Conservation (phyloP, 1,139 yeast species). For the Taiozyma onychis region DNA sequence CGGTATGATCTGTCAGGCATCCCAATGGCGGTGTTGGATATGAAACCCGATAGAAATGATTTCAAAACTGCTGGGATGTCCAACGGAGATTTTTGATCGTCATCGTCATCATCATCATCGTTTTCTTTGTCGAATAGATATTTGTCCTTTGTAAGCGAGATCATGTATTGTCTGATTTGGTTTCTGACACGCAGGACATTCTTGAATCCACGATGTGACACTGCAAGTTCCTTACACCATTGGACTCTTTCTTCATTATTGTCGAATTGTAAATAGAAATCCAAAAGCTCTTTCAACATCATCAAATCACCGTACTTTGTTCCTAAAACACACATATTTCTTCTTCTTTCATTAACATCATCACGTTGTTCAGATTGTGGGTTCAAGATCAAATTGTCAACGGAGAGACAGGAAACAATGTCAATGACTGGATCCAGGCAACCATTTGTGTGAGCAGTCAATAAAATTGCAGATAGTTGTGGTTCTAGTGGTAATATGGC, state of each 20-base stretch:
- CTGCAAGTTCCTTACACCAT: conserved; percentile 80
- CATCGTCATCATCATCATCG: conserved; percentile 22
- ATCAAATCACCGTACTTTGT: conserved; percentile 74
- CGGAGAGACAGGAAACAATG: conserved; percentile 88
- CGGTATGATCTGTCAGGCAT: conserved; percentile 92
- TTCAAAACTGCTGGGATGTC: conserved; percentile 62
- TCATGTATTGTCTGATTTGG: conserved; percentile 74
- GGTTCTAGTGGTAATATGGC: conserved; percentile 88
- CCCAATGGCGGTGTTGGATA: conserved; percentile 86
- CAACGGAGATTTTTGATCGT: conserved; percentile 26
- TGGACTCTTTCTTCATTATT: conserved; percentile 49
- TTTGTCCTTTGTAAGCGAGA: conserved; percentile 19
- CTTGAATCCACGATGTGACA: conserved; percentile 74
- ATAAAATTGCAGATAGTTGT: conserved; percentile 80
- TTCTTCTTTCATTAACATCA: conserved; percentile 59
- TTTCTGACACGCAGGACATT: conserved; percentile 71
- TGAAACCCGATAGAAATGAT: conserved; percentile 75
- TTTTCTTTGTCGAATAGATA: conserved; percentile 25
- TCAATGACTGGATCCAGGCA: conserved; percentile 70
- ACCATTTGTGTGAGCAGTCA: conserved; percentile 57
- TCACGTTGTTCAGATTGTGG: conserved; percentile 81
- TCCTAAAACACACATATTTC: conserved; percentile 65
- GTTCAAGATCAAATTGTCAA: conserved; percentile 77
- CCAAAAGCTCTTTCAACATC: conserved; percentile 73
- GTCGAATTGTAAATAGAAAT: conserved; percentile 47